These are phyloP conservation scores for Blastocystis sp. DNA, from an alignment of 352 stramenopile species.

Conservation along the genomic window DNA sequence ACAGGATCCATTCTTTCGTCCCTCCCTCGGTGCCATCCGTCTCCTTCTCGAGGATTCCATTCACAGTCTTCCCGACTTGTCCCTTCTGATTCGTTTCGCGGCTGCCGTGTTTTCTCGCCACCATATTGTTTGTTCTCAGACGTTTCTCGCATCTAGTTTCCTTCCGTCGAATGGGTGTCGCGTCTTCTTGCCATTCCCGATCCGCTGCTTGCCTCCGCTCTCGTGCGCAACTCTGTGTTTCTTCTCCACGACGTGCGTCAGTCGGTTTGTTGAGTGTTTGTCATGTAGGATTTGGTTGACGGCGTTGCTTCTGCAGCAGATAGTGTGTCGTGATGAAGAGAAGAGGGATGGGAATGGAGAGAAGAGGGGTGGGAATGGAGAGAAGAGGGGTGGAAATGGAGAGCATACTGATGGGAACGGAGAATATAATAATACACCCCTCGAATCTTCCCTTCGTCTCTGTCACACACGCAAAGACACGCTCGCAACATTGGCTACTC, in stretches of 20 bases:
- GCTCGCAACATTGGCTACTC: no score
- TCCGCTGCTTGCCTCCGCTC: not conserved
- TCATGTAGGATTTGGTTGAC: not conserved
- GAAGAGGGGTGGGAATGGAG: no score
- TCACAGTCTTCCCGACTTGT: no score
- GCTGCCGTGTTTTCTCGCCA: not conserved
- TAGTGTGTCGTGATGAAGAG: not conserved
- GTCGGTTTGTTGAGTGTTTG: not conserved
- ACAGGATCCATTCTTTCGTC: not conserved
- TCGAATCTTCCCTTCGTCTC: no score
- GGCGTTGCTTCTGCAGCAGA: not conserved
- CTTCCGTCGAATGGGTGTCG: not conserved
- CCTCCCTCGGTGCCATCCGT: not conserved
- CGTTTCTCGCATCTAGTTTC: not conserved
- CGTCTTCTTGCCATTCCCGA: not conserved
- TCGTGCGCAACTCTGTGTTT: not conserved
- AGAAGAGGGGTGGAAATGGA: no score
- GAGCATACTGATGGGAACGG: no score
- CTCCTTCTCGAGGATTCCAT: not conserved
- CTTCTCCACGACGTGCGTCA: conserved; percentile 4
- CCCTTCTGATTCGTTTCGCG: not conserved
- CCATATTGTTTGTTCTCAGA: not conserved
- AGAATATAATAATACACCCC: no score
- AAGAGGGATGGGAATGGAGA: no score
- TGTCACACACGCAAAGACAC: no score